Percentiles rank a stretch among this genome's conserved stretches.
phyloP scores from a whole-genome alignment of 306 rosid species.

The Boehmeria nivea region DNA sequence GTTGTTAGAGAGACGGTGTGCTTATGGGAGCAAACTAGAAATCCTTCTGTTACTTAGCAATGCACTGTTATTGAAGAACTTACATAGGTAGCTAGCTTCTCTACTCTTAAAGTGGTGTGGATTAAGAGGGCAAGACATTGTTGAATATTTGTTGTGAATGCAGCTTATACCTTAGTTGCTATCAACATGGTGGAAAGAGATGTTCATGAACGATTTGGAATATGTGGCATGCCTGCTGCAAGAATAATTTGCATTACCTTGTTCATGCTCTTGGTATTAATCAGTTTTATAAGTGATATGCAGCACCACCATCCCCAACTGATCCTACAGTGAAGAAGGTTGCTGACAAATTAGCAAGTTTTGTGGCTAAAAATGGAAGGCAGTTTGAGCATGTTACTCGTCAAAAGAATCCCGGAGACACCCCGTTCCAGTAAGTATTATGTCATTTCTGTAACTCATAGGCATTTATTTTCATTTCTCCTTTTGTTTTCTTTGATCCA shows the following conservation, averaged over 20 bases:
- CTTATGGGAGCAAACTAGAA: no score
- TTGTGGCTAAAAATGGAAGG: conserved; percentile 99
- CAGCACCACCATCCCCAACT: conserved; percentile 94
- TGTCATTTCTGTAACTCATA: neutral
- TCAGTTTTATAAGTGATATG: conserved; percentile 99
- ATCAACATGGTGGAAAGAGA: conserved; percentile 93
- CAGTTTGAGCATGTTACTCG: conserved; percentile 95
- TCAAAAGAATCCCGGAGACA: conserved; percentile 96
- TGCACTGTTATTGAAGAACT: no score
- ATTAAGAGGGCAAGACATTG: conserved; percentile 76
- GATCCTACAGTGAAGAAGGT: conserved; percentile 98
- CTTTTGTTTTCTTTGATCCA: no score
- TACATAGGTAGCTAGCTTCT: conserved; percentile 35
- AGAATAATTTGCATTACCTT: conserved; percentile 98
- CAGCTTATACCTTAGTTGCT: conserved; percentile 90
- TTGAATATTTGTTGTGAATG: conserved; percentile 90
- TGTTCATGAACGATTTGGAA: conserved; percentile 78
- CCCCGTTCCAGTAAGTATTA: conserved; percentile 74
- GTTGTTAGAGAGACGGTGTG: no score
- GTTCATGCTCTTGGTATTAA: conserved; percentile 99
- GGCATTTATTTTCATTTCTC: conserved; percentile 14
- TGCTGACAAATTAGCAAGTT: conserved; percentile 98
- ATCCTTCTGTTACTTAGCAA: no score
- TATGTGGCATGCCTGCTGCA: conserved; percentile 94
- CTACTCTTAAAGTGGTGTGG: conserved; percentile 40